Evolutionary conservation across 371 early-diverging fungal genomes (phyloP), one percentile per base, ranked within the genome.

Genomic region (Dichotomocladium elegans): DNA sequence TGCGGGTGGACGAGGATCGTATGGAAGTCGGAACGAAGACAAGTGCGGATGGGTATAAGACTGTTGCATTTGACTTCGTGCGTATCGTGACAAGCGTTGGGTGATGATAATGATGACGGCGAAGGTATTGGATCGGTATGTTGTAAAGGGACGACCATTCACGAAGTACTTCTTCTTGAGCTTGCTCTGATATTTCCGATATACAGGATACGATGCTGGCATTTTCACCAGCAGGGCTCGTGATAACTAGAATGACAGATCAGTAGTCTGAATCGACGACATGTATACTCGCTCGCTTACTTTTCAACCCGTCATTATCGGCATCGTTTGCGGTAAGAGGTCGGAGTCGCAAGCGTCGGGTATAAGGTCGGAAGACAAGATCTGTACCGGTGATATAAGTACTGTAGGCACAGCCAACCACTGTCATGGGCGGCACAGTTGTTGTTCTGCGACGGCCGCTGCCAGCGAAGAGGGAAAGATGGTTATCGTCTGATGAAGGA

Each of bases 301-400:
- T 62, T 60, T 61, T 66, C 21, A 47, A 46, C 15, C 66, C 65
- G 33, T 46, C 26, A 17, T 41, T 51, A 25, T 45, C 40, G 12
- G 61, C 43, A 37, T 37, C 37, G 17, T 37, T 21, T 17, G n/a
- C 10, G 6, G 55, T 47, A 9, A 69, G 48, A 8, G 60, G 51
- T 30, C 60, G 49, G 4, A 75, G 19, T 43, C 64, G 52, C 35
- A 72, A 58, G 30, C 68, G 65, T 14, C 65, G 64, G 19, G 67
- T 58, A 54, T 61, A 57, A 11, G 72, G 70, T 45, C 71, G 76
- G 45, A 75, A 66, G 2, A 75, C 57, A 5, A 75, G 46, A 41
- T 72, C 70, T 21, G 70, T 72, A 10, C 58, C 64, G 3, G 61
- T 68, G 26, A 75, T 35, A 51, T 75, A 75, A 15, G 69, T 49